Evolutionary conservation across 257 asterid genomes (phyloP).

Genomic region (Solanum appendiculatum): DNA sequence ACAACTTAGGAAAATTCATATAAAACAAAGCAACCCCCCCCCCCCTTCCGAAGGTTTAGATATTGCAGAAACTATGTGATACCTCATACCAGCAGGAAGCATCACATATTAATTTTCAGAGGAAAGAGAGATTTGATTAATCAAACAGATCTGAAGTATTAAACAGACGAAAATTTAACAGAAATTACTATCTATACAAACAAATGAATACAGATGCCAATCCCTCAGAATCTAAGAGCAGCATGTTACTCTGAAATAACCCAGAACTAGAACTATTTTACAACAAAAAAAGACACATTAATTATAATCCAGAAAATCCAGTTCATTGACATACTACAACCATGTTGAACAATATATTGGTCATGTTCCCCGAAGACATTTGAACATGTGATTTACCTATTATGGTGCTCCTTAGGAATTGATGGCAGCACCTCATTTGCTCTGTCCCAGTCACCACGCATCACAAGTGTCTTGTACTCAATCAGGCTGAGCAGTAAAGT

Average conservation of each 20-base stretch:
- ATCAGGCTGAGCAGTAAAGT: constrained; percentile 81
- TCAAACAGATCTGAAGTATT: background rate
- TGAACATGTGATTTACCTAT: constrained; percentile 39
- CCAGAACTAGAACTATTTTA: background rate
- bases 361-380: background rate
- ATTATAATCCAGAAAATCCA: background rate
- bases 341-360: background rate
- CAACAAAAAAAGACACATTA: background rate
- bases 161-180: background rate
- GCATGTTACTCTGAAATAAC: background rate
- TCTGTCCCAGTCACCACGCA: constrained; percentile 92
- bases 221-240: background rate
- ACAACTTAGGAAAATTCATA: background rate
- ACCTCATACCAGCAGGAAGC: background rate
- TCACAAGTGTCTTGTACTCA: constrained; percentile 92
- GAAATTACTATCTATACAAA: background rate
- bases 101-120: background rate
- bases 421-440: constrained; percentile 80
- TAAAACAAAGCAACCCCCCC: background rate
- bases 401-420: constrained; percentile 85
- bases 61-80: background rate
- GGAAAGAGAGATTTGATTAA: background rate
- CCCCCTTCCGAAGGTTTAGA: background rate
- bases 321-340: background rate
- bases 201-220: background rate